Percentiles rank a stretch among this genome's conserved stretches.
phyloP scores from a whole-genome alignment of 305 asterid genomes.

The Withania somnifera region DNA sequence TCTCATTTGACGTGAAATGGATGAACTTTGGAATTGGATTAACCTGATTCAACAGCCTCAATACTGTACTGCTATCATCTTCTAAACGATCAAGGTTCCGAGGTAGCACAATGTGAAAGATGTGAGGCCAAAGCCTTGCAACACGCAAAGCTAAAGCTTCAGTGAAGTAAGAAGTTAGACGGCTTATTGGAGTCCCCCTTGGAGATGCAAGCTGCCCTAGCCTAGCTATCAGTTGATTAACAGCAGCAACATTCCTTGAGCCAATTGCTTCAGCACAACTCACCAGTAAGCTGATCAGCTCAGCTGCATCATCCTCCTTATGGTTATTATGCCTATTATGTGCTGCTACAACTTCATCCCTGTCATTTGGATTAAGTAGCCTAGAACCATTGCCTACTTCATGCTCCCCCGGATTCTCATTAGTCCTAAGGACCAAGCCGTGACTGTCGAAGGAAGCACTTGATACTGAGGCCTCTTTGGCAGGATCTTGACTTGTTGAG shows the following conservation, averaged over 20 bases:
- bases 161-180: constrained; percentile 69
- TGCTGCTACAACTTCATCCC: constrained; percentile 17
- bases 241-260: constrained; percentile 39
- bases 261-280: constrained; percentile 66
- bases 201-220: constrained; percentile 93
- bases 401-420: constrained; percentile 20
- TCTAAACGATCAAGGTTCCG: constrained; percentile 54
- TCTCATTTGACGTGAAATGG: constrained; percentile 88
- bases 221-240: constrained; percentile 55
- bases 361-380: constrained; percentile 23
- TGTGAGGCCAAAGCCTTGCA: constrained; percentile 66
- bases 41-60: constrained; percentile 60
- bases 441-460: constrained; percentile 61
- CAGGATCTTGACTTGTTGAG: constrained; percentile 30
- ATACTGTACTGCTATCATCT: constrained; percentile 35
- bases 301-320: constrained; percentile 42
- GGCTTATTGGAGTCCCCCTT: constrained; percentile 55
- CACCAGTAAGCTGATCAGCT: constrained; percentile 67
- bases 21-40: constrained; percentile 75
- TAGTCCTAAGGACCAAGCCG: constrained; percentile 28
- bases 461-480: constrained; percentile 53
- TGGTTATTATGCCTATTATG: constrained; percentile 28
- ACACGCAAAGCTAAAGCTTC: constrained; percentile 75
- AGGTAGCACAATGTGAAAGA: constrained; percentile 54
- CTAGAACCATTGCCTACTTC: constrained; percentile 51